Base-by-base conservation (phyloP, 2,329 filamentous ascomycete genomes). In the Colletotrichum sojae region DNA sequence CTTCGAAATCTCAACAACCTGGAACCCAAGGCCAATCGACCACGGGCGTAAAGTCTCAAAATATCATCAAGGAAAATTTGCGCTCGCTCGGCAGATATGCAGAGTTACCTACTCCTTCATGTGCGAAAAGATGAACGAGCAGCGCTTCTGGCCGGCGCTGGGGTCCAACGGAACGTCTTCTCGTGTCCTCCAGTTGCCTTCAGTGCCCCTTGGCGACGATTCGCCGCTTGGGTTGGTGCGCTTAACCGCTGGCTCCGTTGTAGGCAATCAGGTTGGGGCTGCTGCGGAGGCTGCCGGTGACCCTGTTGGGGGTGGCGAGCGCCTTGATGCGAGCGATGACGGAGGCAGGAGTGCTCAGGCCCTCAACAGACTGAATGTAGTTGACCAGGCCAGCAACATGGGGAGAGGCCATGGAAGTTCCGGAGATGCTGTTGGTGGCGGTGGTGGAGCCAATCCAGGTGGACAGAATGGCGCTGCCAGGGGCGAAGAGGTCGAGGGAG, bases 401-500 rank as follows among this genome's bases (percentile, higher is more conserved):
- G 0, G 89, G 89, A 5, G 84, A 81, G 2, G 89, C 87, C 89
- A 91, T 91, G 39, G 85, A 89, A 4, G 90, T 92, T 36, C 89
- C 90, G 5, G 83, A 86, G 74, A 89, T 82, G 39, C 74, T 82
- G 55, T 79, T 79, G 27, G 76, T 84, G 25, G 85, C 81, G 6
- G 74, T 80, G 45, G 65, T 80, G 69, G 76, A 74, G 27, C 81
- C 79, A 58, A 81, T 82, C 81, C 82, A 88, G 2, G 88, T 77
- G 55, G 83, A 86, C 12, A 83, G 75, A 53, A 88, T 77, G 57
- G 73, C 71, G 3, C 80, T 78, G 13, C 86, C 87, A 1, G 87
- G 84, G 1, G 86, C 87, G 61, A 85, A 86, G 71, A 89, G 75
- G 71, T 88, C 85, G 58, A 89, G 79, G 13, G 74, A 60, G 4